Evolutionary conservation across 2,329 filamentous ascomycete genomes (phyloP).

Genomic region (Paracorniculantispora psalliotae): DNA sequence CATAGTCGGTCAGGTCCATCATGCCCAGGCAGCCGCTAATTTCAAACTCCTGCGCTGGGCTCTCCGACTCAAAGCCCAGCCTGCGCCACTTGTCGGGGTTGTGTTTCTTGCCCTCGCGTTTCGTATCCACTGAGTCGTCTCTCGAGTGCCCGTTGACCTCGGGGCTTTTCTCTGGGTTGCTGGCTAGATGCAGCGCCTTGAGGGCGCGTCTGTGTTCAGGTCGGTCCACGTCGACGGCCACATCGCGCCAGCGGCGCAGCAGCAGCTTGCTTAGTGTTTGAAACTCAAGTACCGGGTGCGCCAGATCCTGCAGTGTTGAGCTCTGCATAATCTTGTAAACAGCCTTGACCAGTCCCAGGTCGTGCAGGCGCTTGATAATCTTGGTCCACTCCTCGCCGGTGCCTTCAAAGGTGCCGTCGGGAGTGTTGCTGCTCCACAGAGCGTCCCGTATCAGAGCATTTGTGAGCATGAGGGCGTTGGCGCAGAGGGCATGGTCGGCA

Average conservation of each 20-base stretch:
- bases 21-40: slow-evolving; percentile 84
- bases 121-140: slow-evolving; percentile 35
- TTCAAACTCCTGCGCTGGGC: slow-evolving; percentile 79
- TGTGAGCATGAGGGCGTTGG: slow-evolving; percentile 90
- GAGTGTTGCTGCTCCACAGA: slow-evolving; percentile 63
- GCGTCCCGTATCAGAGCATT: slow-evolving; percentile 93
- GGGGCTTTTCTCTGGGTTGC: slow-evolving; percentile 56
- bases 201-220: slow-evolving; percentile 83
- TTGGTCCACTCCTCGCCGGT: slow-evolving; percentile 77
- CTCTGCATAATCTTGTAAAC: slow-evolving; percentile 94
- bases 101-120: slow-evolving; percentile 64
- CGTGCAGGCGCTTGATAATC: slow-evolving; percentile 89
- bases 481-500: slow-evolving; percentile 91
- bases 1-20: slow-evolving; percentile 96
- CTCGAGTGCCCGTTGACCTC: slow-evolving; percentile 34
- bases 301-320: slow-evolving; percentile 82
- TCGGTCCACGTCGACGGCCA: slow-evolving; percentile 77
- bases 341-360: slow-evolving; percentile 85
- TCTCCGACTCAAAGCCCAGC: slow-evolving; percentile 87
- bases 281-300: slow-evolving; percentile 86
- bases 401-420: slow-evolving; percentile 24
- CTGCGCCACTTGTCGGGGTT: slow-evolving; percentile 91
- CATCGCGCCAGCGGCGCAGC: slow-evolving; percentile 80
- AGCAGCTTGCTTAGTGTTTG: slow-evolving; percentile 86
- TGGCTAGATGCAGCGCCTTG: slow-evolving; percentile 79